Conservation (phyloP, 1,284 basidiomycete species). For the Irpex rosettiformis region DNA sequence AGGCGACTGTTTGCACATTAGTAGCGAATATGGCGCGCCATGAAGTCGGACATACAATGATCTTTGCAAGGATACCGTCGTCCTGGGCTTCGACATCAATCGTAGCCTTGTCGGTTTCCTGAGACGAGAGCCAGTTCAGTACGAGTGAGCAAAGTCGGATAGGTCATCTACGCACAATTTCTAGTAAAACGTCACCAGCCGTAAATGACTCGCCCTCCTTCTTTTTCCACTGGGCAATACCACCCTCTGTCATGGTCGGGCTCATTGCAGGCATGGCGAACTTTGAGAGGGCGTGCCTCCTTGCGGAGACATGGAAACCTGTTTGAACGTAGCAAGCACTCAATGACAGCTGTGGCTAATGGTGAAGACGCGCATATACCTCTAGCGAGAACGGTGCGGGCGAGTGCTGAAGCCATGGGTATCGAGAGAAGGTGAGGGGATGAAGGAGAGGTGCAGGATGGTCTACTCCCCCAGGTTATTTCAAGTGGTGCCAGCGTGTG, state of each 20-base stretch:
- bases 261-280: conserved; percentile 99
- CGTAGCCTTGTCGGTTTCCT: conserved; percentile 99
- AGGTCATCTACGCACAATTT: conserved; percentile 65
- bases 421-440: conserved; percentile 17
- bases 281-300: conserved; percentile 76
- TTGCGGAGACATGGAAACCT: conserved; percentile 84
- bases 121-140: conserved; percentile 8
- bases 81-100: conserved; percentile 99
- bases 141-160: conserved; percentile 1
- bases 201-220: conserved; percentile 90
- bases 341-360: conserved; percentile 5
- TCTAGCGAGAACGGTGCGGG: conserved; percentile 61
- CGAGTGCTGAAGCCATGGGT: conserved; percentile 57
- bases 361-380: conserved; percentile 39
- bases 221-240: conserved; percentile 97
- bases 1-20: conserved; percentile 20
- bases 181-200: conserved; percentile 90
- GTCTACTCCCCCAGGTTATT: conserved; percentile 16
- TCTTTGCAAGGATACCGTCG: conserved; percentile 94
- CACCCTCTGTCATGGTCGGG: conserved; percentile 99
- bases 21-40: background rate
- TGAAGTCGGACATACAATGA: conserved; percentile 49
- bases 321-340: conserved; percentile 10
- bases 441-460: conserved; percentile 13
- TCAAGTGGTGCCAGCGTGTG: conserved; percentile 13